These are phyloP conservation scores for Bacterosira constricta DNA, from an alignment of 108 stramenopile genomes.

Conservation along the genomic window DNA sequence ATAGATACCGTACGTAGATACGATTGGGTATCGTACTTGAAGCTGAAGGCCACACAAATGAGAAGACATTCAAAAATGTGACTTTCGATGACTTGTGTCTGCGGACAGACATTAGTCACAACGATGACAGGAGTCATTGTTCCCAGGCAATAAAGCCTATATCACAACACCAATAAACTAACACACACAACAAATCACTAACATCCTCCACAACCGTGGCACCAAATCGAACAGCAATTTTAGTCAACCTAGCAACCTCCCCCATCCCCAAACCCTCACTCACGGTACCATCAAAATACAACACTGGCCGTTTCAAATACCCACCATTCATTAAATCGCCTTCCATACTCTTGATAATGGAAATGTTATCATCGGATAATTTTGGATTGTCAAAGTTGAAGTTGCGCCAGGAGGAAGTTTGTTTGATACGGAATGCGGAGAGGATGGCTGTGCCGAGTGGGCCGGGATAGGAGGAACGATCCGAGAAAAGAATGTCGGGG, in stretches of 20 bases:
- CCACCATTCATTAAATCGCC: slow-evolving; percentile 25
- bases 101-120: too few species aligned
- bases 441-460: slow-evolving; percentile 29
- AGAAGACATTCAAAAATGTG: too few species aligned
- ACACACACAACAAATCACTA: slow-evolving; percentile 17
- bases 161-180: too few species aligned
- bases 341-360: slow-evolving; percentile 34
- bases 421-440: slow-evolving; percentile 43
- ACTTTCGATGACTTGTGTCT: too few species aligned
- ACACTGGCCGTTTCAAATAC: slow-evolving; percentile 23
- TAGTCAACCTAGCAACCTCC: slow-evolving; percentile 13
- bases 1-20: too few species aligned
- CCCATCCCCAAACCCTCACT: slow-evolving; percentile 4
- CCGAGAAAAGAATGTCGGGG: slow-evolving; percentile 30
- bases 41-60: too few species aligned
- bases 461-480: slow-evolving; percentile 32
- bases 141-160: too few species aligned
- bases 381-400: slow-evolving; percentile 50
- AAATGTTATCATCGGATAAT: slow-evolving; percentile 40
- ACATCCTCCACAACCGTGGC: slow-evolving; percentile 10
- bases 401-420: slow-evolving; percentile 30
- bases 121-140: too few species aligned
- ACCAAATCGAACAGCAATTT: slow-evolving; percentile 26
- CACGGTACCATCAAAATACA: slow-evolving; percentile 39
- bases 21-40: too few species aligned